phyloP scores from a whole-genome alignment of 805 yeast species.

The Candida berthetii region DNA sequence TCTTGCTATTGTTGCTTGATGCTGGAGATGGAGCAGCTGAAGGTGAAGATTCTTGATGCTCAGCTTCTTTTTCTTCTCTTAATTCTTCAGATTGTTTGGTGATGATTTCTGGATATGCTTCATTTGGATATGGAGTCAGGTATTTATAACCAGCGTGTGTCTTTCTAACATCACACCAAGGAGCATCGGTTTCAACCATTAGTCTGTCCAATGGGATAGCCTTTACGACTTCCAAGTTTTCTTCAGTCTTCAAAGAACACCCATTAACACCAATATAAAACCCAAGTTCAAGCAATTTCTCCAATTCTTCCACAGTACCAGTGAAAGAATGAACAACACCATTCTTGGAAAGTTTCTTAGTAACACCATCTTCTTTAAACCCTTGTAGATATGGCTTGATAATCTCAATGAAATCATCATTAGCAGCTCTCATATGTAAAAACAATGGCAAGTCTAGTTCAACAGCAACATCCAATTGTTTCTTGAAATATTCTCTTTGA shows the following conservation, averaged over 20 bases:
- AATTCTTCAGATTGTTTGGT: constrained; percentile 12
- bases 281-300: constrained; percentile 47
- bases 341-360: constrained; percentile 22
- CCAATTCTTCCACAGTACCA: constrained; percentile 64
- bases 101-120: constrained; percentile 38
- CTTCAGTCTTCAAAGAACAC: constrained; percentile 78
- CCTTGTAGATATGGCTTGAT: constrained; percentile 54
- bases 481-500: constrained; percentile 62
- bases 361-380: constrained; percentile 21
- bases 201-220: constrained; percentile 65
- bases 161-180: constrained; percentile 94
- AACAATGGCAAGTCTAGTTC: constrained; percentile 70
- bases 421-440: constrained; percentile 83
- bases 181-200: constrained; percentile 92
- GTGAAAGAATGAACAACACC: constrained; percentile 98
- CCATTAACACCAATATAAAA: constrained; percentile 85
- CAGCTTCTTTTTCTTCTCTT: neutral
- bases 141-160: constrained; percentile 69
- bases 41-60: too few relatives aligned
- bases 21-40: constrained; percentile 1
- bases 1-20: constrained; percentile 2
- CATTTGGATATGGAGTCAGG: constrained; percentile 50
- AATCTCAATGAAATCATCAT: constrained; percentile 67
- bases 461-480: constrained; percentile 64
- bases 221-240: constrained; percentile 60